Percentiles rank a stretch among this genome's conserved stretches.
phyloP scores from a whole-genome alignment of 768 basidiomycete species.

The Omphalotus guepiniiformis region DNA sequence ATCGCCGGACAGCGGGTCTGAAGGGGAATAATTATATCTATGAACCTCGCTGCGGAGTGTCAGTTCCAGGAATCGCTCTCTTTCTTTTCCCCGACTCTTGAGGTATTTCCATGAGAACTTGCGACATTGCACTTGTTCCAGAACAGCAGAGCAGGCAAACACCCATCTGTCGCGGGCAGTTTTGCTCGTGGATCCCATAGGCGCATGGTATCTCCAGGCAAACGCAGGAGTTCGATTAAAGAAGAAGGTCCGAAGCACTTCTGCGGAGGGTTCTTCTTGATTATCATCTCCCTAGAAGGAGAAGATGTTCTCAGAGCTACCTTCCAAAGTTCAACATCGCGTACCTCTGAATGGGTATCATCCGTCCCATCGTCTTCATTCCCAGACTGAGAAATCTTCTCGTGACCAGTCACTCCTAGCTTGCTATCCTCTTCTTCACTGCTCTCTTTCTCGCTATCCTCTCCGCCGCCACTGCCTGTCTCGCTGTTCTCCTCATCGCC shows the following conservation, averaged over 20 bases:
- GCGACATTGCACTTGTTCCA: not conserved
- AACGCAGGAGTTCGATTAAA: conserved; percentile 1
- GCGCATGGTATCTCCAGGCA: not conserved
- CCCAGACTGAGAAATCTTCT: too few species aligned
- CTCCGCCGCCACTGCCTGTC: too few species aligned
- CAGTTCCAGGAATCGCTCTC: not conserved
- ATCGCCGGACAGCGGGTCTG: not conserved
- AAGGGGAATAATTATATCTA: not conserved
- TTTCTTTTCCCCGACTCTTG: not conserved
- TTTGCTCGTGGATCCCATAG: not conserved
- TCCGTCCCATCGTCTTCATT: not conserved
- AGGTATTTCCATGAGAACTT: not conserved
- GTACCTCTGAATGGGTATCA: not conserved
- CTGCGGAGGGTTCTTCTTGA: not conserved
- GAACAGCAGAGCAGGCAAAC: not conserved
- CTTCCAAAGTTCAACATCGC: too few species aligned
- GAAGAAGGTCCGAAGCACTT: not conserved
- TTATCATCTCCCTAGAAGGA: too few species aligned
- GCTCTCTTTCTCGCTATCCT: too few species aligned
- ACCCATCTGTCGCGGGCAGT: not conserved
- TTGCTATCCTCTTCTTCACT: too few species aligned
- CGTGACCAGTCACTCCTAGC: too few species aligned
- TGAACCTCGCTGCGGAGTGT: not conserved
- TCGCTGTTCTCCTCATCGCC: too few species aligned
- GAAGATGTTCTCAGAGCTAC: too few species aligned